Percentiles rank a stretch among this genome's conserved stretches.
Evolutionary conservation across 805 yeast species (phyloP).

Genomic region (Nakazawaea peltata): DNA sequence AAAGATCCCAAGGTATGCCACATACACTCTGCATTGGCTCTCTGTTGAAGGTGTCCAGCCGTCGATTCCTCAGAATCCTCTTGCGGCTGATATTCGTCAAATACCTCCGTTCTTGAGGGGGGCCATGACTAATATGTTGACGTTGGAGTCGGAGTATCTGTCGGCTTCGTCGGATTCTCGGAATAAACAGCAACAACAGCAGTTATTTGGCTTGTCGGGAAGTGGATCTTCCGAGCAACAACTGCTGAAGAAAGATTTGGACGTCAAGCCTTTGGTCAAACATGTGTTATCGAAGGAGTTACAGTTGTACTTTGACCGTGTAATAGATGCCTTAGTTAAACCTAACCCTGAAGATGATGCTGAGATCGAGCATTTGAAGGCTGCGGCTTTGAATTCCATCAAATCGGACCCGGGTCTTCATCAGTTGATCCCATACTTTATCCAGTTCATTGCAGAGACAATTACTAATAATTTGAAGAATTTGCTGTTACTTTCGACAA

Average conservation of each 20-base stretch:
- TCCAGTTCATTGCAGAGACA: slow-evolving; percentile 94
- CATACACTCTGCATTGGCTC: slow-evolving; percentile 94
- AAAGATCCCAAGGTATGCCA: slow-evolving; percentile 84
- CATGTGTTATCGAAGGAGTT: slow-evolving; percentile 93
- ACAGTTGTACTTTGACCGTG: slow-evolving; percentile 88
- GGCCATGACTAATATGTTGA: slow-evolving; percentile 57
- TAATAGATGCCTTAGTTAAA: slow-evolving; percentile 66
- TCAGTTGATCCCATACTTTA: slow-evolving; percentile 92
- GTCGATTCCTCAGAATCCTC: slow-evolving; percentile 93
- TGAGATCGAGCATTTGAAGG: slow-evolving; percentile 48
- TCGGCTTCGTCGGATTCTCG: slow-evolving; percentile 19
- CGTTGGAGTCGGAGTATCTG: slow-evolving; percentile 41
- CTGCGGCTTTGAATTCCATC: slow-evolving; percentile 79
- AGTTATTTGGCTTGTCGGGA: slow-evolving; percentile 14
- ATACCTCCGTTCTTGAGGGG: slow-evolving; percentile 79
- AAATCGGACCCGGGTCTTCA: slow-evolving; percentile 93
- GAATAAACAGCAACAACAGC: slow-evolving; percentile 10
- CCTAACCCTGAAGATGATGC: slow-evolving; percentile 36
- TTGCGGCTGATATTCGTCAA: slow-evolving; percentile 66
- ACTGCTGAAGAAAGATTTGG: slow-evolving; percentile 35
- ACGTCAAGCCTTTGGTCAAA: slow-evolving; percentile 83
- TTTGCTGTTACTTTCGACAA: slow-evolving; percentile 62
- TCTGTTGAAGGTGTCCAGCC: slow-evolving; percentile 99
- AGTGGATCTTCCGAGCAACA: slow-evolving; percentile 2
- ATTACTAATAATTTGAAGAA: slow-evolving; percentile 80